A percentile compares a stretch with the other conserved stretches of the same genome.
Conservation (phyloP, 176 grass and related monocot genomes). For the Zea luxurians region DNA sequence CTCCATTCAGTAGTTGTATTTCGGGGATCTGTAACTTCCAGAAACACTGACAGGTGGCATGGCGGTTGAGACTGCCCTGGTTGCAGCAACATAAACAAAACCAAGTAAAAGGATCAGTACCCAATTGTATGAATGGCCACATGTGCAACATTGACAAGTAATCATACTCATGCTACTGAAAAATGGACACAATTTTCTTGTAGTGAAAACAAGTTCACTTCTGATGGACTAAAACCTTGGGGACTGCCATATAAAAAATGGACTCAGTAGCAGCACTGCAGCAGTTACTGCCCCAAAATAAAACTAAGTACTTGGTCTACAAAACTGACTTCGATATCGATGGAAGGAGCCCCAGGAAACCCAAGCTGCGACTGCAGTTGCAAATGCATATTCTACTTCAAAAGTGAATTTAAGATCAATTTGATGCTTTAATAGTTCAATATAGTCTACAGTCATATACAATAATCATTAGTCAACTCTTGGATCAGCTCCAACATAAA, state of each 20-base stretch:
- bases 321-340: neutral
- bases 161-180: conserved; percentile 18
- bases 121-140: conserved; percentile 11
- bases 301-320: conserved; percentile 8
- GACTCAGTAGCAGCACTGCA: neutral
- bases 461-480: conserved; percentile 1
- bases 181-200: conserved; percentile 33
- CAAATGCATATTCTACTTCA: conserved; percentile 1
- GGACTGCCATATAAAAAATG: conserved; percentile 4
- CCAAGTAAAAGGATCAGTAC: conserved; percentile 37
- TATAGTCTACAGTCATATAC: neutral
- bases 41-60: conserved; percentile 88
- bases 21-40: conserved; percentile 91
- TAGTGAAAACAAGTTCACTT: conserved; percentile 3
- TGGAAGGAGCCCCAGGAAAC: neutral
- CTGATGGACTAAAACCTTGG: neutral
- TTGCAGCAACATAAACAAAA: conserved; percentile 52
- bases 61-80: conserved; percentile 98
- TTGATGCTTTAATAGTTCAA: neutral
- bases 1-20: conserved; percentile 80
- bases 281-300: conserved; percentile 13
- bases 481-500: conserved; percentile 16
- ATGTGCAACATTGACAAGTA: conserved; percentile 26
- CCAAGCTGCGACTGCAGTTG: conserved; percentile 4
- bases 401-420: conserved; percentile 13